phyloP scores from a whole-genome alignment of 2,329 filamentous ascomycete species.

The Botrytis sinoallii region DNA sequence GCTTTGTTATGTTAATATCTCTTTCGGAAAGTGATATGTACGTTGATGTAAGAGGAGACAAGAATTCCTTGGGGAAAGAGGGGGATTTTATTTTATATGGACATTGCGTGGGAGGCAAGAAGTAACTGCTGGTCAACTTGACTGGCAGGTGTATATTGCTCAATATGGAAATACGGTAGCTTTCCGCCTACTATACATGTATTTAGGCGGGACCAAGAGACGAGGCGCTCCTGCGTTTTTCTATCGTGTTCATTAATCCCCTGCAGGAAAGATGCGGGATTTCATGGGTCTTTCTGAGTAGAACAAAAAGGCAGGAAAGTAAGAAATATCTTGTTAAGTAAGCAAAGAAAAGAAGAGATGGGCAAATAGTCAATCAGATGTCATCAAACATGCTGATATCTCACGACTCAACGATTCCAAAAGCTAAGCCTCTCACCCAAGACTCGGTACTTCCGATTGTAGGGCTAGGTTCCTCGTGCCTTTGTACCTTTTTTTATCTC shows the following conservation, averaged over 20 bases:
- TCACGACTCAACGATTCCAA: not conserved
- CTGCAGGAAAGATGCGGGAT: not conserved
- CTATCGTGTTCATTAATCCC: not conserved
- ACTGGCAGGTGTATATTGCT: not conserved
- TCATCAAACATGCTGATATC: not conserved
- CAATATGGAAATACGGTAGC: not conserved
- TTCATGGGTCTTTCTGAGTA: not conserved
- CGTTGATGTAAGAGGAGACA: not conserved
- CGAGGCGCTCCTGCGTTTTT: constrained; percentile 1
- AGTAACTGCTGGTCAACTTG: constrained; percentile 12
- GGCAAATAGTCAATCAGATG: not conserved
- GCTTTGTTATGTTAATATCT: not conserved
- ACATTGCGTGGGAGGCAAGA: not conserved
- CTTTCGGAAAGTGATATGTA: not conserved
- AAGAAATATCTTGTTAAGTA: not conserved
- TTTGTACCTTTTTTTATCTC: constrained; percentile 2
- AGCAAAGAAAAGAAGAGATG: not conserved
- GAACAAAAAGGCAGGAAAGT: not conserved
- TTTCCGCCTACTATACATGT: not conserved
- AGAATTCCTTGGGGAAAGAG: not conserved
- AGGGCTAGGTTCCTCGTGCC: not conserved
- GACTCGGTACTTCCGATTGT: constrained; percentile 3
- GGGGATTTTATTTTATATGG: constrained; percentile 8
- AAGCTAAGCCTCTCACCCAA: not conserved
- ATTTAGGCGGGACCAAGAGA: constrained; percentile 3